Evolutionary conservation across 169 alveolate species (phyloP).

Genomic region (Ichthyophthirius multifiliis): DNA sequence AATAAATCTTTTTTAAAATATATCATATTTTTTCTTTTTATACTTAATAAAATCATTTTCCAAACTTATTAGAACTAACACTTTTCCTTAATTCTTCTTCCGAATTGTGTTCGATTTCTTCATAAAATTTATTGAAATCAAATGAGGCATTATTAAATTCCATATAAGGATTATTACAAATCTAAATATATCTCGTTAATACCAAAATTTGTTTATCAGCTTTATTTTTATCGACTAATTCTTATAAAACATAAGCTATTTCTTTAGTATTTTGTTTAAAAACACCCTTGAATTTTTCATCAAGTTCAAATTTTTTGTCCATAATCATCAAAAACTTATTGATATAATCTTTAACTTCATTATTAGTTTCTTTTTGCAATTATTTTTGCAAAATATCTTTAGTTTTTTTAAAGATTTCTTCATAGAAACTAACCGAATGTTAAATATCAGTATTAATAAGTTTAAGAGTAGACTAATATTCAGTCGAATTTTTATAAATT

Average conservation of each 20-base stretch:
- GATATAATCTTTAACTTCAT: background rate
- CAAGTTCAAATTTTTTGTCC: background rate
- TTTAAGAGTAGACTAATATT: constrained; percentile 16
- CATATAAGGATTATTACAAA: constrained; percentile 31
- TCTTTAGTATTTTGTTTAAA: background rate
- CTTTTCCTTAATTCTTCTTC: background rate
- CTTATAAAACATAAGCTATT: background rate
- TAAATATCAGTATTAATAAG: constrained; percentile 32
- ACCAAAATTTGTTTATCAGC: constrained; percentile 1
- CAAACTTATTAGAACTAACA: too few relatives aligned
- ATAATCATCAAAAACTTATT: constrained; percentile 6
- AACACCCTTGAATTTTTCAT: background rate
- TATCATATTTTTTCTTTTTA: too few relatives aligned
- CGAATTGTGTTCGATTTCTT: constrained; percentile 14
- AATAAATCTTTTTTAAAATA: too few relatives aligned
- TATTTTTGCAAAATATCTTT: background rate
- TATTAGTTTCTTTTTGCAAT: background rate
- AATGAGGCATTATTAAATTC: constrained; percentile 25
- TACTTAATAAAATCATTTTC: too few relatives aligned
- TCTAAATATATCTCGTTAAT: background rate
- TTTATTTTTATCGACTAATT: background rate
- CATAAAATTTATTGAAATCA: constrained; percentile 37
- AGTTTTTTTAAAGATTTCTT: constrained; percentile 30
- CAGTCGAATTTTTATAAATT: constrained; percentile 21
- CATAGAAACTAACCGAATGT: constrained; percentile 29